These are phyloP conservation scores for Aspergillus proliferans DNA, from an alignment of 2,329 filamentous ascomycete species.

Conservation along the genomic window DNA sequence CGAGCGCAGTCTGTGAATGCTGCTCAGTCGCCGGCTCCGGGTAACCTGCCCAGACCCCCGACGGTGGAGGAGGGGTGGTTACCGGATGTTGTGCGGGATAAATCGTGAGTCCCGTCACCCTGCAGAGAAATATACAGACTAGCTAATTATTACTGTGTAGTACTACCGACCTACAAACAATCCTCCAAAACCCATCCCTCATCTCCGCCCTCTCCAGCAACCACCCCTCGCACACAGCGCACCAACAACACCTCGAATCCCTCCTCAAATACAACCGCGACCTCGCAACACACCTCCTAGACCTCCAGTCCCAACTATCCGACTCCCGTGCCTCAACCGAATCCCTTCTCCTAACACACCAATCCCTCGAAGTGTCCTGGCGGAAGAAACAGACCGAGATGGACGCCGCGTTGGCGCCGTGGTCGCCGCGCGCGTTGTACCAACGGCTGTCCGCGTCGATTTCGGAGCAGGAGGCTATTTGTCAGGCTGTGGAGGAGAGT, in stretches of 20 bases:
- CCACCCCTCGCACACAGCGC: conserved; percentile 65
- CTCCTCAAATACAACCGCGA: conserved; percentile 66
- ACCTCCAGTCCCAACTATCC: conserved; percentile 44
- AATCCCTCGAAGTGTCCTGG: conserved; percentile 89
- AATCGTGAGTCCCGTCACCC: conserved; percentile 56
- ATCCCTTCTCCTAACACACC: conserved; percentile 72
- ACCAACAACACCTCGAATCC: conserved; percentile 58
- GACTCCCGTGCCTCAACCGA: conserved; percentile 62
- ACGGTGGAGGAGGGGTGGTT: conserved; percentile 63
- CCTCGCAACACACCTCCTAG: conserved; percentile 49
- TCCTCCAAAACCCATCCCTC: conserved; percentile 64
- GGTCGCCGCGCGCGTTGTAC: conserved; percentile 81
- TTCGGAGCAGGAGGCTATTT: conserved; percentile 75
- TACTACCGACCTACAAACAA: conserved; percentile 58
- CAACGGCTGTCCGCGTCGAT: conserved; percentile 70
- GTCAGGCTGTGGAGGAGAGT: conserved; percentile 81
- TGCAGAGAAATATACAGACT: neutral
- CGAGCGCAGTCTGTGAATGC: conserved; percentile 3
- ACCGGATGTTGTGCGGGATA: conserved; percentile 68
- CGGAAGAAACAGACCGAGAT: conserved; percentile 81
- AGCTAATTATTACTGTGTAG: conserved; percentile 12
- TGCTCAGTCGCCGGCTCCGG: conserved; percentile 7
- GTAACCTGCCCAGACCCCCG: conserved; percentile 23
- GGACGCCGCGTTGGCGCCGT: conserved; percentile 75
- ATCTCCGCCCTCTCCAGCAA: conserved; percentile 69